These are phyloP conservation scores for Incumbomyces delicatus DNA, from an alignment of 2,329 filamentous ascomycete species.

Conservation along the genomic window DNA sequence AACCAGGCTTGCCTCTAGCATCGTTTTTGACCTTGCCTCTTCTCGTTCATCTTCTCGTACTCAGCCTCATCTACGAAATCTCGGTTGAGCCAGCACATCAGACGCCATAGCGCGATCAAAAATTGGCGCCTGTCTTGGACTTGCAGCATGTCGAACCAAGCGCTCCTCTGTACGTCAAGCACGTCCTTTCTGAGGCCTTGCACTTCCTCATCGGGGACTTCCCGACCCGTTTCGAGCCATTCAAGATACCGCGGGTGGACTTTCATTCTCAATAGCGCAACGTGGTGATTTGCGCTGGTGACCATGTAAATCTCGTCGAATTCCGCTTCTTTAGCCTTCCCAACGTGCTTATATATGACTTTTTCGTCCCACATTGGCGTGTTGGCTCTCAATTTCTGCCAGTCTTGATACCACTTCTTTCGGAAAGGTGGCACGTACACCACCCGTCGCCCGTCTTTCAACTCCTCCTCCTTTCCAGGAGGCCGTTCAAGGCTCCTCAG, in stretches of 20 bases:
- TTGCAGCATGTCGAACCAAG: constrained; percentile 51
- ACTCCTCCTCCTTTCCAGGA: constrained; percentile 4
- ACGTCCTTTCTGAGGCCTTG: constrained; percentile 16
- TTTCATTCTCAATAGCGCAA: constrained; percentile 49
- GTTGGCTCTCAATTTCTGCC: constrained; percentile 17
- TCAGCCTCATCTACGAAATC: constrained; percentile 17
- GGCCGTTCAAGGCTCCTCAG: constrained; percentile 5
- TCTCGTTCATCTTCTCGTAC: constrained; percentile 14
- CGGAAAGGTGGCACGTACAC: constrained; percentile 17
- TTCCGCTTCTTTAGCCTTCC: constrained; percentile 9
- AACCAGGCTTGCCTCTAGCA: background rate
- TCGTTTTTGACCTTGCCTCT: background rate
- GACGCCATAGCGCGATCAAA: constrained; percentile 47
- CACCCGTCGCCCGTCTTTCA: constrained; percentile 15
- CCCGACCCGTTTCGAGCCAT: constrained; percentile 40
- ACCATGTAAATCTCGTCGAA: constrained; percentile 48
- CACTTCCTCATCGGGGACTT: constrained; percentile 7
- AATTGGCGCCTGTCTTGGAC: constrained; percentile 45
- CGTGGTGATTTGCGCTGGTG: constrained; percentile 53
- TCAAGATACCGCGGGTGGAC: constrained; percentile 48
- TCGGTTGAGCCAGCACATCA: constrained; percentile 46
- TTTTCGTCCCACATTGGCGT: constrained; percentile 18
- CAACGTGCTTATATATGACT: constrained; percentile 17
- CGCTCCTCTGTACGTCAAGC: constrained; percentile 44
- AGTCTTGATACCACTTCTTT: constrained; percentile 20